Percentiles rank a stretch among this genome's conserved stretches.
Conservation (phyloP, 805 yeast genomes). For the Sungouiozyma ichnusensis region DNA sequence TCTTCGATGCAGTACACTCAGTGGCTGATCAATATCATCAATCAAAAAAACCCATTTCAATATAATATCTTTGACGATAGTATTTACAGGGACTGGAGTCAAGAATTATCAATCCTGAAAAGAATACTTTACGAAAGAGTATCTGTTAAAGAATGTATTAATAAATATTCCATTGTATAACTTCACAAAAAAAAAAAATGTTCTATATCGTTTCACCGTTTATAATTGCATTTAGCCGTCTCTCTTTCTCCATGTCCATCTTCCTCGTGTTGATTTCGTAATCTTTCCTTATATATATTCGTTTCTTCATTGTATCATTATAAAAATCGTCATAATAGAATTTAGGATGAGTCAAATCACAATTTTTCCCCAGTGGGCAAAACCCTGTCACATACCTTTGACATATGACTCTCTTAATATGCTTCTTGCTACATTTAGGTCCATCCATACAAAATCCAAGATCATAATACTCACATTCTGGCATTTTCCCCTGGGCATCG, state of each 20-base stretch:
- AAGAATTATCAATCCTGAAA: slow-evolving; percentile 6
- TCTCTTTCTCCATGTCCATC: slow-evolving; percentile 27
- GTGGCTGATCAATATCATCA: slow-evolving; percentile 14
- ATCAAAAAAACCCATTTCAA: slow-evolving; percentile 12
- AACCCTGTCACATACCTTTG: slow-evolving; percentile 79
- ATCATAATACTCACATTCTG: slow-evolving; percentile 74
- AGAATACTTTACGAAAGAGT: slow-evolving; percentile 7
- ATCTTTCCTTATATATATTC: slow-evolving; percentile 22
- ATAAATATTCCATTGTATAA: neutral
- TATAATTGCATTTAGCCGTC: slow-evolving; percentile 28
- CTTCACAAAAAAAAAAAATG: neutral
- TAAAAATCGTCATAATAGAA: slow-evolving; percentile 30
- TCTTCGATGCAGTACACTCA: slow-evolving; percentile 13
- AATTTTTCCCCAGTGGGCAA: slow-evolving; percentile 77
- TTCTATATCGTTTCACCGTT: slow-evolving; percentile 20
- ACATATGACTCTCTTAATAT: slow-evolving; percentile 58
- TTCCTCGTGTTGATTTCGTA: slow-evolving; percentile 28
- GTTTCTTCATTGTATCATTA: slow-evolving; percentile 30
- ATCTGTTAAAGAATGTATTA: slow-evolving; percentile 2
- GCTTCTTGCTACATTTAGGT: slow-evolving; percentile 74
- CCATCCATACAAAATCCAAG: slow-evolving; percentile 91
- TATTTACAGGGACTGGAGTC: slow-evolving; percentile 5
- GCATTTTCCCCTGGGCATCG: slow-evolving; percentile 81
- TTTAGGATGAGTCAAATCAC: slow-evolving; percentile 71
- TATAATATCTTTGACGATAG: slow-evolving; percentile 8